phyloP scores from a whole-genome alignment of 116 monocot genomes.

The Phalaenopsis hybrid region DNA sequence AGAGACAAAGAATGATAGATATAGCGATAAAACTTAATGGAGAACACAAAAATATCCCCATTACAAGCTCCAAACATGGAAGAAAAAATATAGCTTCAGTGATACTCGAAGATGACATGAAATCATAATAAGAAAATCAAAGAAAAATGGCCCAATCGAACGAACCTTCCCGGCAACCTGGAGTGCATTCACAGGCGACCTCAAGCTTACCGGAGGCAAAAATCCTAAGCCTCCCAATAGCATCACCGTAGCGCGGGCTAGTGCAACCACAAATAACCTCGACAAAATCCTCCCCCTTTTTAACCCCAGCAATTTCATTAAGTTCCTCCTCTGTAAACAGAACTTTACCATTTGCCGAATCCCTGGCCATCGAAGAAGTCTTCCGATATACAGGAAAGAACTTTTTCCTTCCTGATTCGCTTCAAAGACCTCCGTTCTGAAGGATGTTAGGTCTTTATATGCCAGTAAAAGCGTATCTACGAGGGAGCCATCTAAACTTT shows the following conservation, averaged over 20 bases:
- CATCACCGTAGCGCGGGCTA: constrained; percentile 69
- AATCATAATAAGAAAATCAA: not conserved
- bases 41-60: not conserved
- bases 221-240: constrained; percentile 61
- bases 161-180: constrained; percentile 69
- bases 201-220: constrained; percentile 61
- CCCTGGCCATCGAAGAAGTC: constrained; percentile 23
- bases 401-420: no score
- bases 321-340: constrained; percentile 62
- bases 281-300: constrained; percentile 34
- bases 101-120: not conserved
- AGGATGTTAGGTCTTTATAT: not conserved
- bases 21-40: not conserved
- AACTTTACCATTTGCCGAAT: not conserved
- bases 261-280: constrained; percentile 86
- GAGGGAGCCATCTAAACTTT: not conserved
- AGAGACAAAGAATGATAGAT: not conserved
- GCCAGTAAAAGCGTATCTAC: not conserved
- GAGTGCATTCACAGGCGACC: constrained; percentile 66
- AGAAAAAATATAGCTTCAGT: not conserved
- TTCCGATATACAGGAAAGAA: not conserved
- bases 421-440: not conserved
- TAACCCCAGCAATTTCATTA: constrained; percentile 43
- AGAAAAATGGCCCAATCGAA: not conserved
- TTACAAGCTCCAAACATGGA: not conserved